phyloP scores from a whole-genome alignment of 2,329 filamentous ascomycete species.

The Endoconidiophora laricicola region DNA sequence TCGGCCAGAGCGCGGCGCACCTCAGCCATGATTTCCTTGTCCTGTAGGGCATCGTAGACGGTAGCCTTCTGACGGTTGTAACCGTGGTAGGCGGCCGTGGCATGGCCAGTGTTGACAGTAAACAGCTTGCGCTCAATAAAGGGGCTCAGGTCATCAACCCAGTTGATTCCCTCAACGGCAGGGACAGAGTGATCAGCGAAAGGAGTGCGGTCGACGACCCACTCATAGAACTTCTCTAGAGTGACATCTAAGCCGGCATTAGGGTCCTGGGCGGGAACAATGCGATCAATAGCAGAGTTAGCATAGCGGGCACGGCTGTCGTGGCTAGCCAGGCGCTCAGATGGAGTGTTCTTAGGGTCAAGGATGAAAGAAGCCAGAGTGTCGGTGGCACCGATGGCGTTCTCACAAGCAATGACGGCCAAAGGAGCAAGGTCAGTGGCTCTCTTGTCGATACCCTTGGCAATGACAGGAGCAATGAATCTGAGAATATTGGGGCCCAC shows the following conservation, averaged over 20 bases:
- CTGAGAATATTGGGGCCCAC: slow-evolving; percentile 92
- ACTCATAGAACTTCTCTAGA: slow-evolving; percentile 98
- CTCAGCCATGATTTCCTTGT: slow-evolving; percentile 61
- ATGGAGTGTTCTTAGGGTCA: slow-evolving; percentile 51
- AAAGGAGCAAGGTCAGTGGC: slow-evolving; percentile 47
- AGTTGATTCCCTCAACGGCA: slow-evolving; percentile 74
- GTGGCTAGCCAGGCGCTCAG: slow-evolving; percentile 50
- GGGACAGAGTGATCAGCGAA: slow-evolving; percentile 58
- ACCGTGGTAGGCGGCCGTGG: slow-evolving; percentile 89
- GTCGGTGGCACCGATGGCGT: slow-evolving; percentile 88
- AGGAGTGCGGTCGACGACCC: slow-evolving; percentile 82
- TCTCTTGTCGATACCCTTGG: slow-evolving; percentile 76
- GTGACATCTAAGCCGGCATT: slow-evolving; percentile 74
- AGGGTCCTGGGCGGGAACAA: slow-evolving; percentile 77
- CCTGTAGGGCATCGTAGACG: slow-evolving; percentile 53
- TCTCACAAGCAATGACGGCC: slow-evolving; percentile 93
- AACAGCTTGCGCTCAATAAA: slow-evolving; percentile 99
- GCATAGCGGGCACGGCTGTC: slow-evolving; percentile 69
- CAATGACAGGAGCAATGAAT: slow-evolving; percentile 90
- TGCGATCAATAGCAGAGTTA: slow-evolving; percentile 96
- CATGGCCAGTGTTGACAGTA: slow-evolving; percentile 97
- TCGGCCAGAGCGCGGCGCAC: slow-evolving; percentile 69
- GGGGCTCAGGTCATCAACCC: slow-evolving; percentile 77
- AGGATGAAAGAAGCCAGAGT: slow-evolving; percentile 71
- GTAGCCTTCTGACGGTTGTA: slow-evolving; percentile 73